Percentiles rank a stretch among this genome's conserved stretches.
Evolutionary conservation across 768 basidiomycete species (phyloP).

Genomic region (Mycena belliarum): DNA sequence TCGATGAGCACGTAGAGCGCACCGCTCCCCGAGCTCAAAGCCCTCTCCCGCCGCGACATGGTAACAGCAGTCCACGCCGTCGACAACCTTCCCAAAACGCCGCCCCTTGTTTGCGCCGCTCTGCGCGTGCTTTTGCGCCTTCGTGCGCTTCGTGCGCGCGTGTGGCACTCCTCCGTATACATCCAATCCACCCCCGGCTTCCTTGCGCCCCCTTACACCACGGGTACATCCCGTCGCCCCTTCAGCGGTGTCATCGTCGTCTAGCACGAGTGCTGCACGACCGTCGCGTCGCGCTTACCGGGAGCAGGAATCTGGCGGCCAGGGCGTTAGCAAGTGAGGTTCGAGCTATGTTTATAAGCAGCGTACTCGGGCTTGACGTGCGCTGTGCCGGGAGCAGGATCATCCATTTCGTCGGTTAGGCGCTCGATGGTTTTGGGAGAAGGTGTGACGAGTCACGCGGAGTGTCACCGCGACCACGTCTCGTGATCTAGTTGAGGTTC

Average conservation of each 20-base stretch:
- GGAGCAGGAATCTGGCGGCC: too few relatives aligned
- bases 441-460: too few relatives aligned
- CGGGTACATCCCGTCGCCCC: slow-evolving; percentile 45
- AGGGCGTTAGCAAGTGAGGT: too few relatives aligned
- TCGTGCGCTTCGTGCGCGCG: slow-evolving; percentile 42
- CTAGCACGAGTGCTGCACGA: too few relatives aligned
- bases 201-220: slow-evolving; percentile 24
- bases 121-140: slow-evolving; percentile 71
- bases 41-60: slow-evolving; percentile 65
- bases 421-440: too few relatives aligned
- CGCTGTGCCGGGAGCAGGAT: too few relatives aligned
- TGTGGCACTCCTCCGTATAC: slow-evolving; percentile 27
- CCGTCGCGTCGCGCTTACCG: too few relatives aligned
- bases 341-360: too few relatives aligned
- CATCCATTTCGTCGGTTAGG: too few relatives aligned
- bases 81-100: slow-evolving; percentile 73
- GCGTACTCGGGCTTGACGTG: too few relatives aligned
- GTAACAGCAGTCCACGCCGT: slow-evolving; percentile 84
- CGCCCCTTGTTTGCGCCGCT: slow-evolving; percentile 84
- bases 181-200: slow-evolving; percentile 23
- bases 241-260: slow-evolving; percentile 70
- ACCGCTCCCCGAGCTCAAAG: slow-evolving; percentile 75
- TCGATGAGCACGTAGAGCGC: slow-evolving; percentile 26
- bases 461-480: too few relatives aligned
- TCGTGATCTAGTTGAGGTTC: too few relatives aligned